Evolutionary conservation across 2,329 filamentous ascomycete species (phyloP).

Genomic region (Scorias spongiosa): DNA sequence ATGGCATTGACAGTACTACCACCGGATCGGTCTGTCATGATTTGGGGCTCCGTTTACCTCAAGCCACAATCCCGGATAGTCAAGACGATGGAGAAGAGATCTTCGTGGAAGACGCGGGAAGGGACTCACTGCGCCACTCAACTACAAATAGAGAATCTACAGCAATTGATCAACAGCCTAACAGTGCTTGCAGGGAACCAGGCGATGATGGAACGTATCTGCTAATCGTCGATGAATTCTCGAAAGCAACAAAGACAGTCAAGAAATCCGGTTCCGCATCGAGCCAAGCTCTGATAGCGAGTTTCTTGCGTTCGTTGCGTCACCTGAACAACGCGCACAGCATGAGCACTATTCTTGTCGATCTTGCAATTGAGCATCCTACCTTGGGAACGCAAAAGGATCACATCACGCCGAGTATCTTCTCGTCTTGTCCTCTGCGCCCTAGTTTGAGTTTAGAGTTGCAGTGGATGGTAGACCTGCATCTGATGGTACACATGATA

Average conservation of each 20-base stretch:
- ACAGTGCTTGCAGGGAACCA: too few species aligned
- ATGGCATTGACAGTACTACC: slow-evolving; percentile 2
- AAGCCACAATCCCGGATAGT: slow-evolving; percentile 19
- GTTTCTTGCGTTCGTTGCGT: slow-evolving; percentile 26
- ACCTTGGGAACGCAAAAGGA: slow-evolving; percentile 1
- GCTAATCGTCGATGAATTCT: slow-evolving; percentile 15
- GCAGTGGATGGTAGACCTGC: slow-evolving; percentile 22
- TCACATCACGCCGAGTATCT: slow-evolving; percentile 23
- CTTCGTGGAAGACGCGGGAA: slow-evolving; percentile 8
- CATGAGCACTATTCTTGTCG: slow-evolving; percentile 27
- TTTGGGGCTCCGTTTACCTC: slow-evolving; percentile 1
- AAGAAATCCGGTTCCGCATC: slow-evolving; percentile 15
- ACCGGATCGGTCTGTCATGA: not conserved
- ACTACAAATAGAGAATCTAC: too few species aligned
- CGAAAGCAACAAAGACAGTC: slow-evolving; percentile 12
- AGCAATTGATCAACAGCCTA: too few species aligned
- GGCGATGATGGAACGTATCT: slow-evolving; percentile 2
- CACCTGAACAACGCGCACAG: slow-evolving; percentile 23
- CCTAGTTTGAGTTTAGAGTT: slow-evolving; percentile 26
- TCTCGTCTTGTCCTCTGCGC: slow-evolving; percentile 21
- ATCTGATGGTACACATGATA: slow-evolving; percentile 25
- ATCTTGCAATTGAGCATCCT: slow-evolving; percentile 8
- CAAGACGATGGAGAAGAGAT: slow-evolving; percentile 25
- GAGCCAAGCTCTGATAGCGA: slow-evolving; percentile 26
- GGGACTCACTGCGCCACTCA: too few species aligned